Evolutionary conservation across 768 basidiomycete species (phyloP).

Genomic region (Tricholoma flavovirens): DNA sequence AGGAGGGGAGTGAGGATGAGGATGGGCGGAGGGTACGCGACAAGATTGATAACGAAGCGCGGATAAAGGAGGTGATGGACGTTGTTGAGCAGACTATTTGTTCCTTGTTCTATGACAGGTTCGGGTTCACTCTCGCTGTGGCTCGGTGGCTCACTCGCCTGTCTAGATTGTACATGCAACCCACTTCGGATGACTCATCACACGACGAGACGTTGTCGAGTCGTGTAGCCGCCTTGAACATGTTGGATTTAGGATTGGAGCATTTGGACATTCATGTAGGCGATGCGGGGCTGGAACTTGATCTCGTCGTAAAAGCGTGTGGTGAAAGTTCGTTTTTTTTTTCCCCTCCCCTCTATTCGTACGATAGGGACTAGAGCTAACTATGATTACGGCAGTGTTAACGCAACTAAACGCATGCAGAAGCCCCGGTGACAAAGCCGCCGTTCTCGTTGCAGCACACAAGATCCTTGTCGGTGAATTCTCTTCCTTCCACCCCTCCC

Average conservation of each 20-base stretch:
- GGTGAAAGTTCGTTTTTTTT: constrained; percentile 61
- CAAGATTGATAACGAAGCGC: constrained; percentile 35
- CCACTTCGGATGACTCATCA: constrained; percentile 60
- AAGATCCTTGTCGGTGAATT: constrained; percentile 76
- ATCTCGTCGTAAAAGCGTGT: constrained; percentile 62
- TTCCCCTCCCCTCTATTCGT: neutral
- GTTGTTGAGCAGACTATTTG: constrained; percentile 69
- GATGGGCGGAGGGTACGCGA: constrained; percentile 28
- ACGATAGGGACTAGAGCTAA: neutral
- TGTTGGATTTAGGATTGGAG: constrained; percentile 81
- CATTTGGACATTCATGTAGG: constrained; percentile 87
- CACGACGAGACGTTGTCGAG: constrained; percentile 90
- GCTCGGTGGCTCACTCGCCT: neutral
- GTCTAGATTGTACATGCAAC: constrained; percentile 69
- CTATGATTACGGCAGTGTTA: constrained; percentile 19
- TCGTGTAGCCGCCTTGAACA: constrained; percentile 85
- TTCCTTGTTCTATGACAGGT: constrained; percentile 81
- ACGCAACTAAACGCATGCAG: constrained; percentile 34
- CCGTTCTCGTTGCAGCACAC: constrained; percentile 77
- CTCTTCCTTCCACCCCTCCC: neutral
- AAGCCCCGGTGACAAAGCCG: constrained; percentile 74
- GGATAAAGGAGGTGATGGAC: constrained; percentile 60
- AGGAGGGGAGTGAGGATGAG: constrained; percentile 20
- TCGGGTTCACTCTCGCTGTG: constrained; percentile 12
- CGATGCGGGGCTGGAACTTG: constrained; percentile 43